These are phyloP conservation scores for Asterionellopsis glacialis DNA, from an alignment of 108 stramenopile genomes.

Conservation along the genomic window DNA sequence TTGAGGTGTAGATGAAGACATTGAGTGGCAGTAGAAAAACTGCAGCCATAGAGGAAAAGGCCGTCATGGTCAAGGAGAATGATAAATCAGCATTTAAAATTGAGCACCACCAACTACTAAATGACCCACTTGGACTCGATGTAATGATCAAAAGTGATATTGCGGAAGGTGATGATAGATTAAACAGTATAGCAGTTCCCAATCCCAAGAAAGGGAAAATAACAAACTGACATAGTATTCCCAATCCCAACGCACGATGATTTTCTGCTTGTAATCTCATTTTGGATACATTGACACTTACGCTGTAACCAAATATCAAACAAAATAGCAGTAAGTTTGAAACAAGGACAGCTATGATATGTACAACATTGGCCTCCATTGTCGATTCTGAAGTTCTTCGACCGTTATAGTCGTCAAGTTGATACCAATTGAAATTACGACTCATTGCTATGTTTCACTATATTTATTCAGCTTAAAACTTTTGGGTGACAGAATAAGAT, in stretches of 20 bases:
- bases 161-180: slow-evolving; percentile 16
- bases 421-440: too few species aligned
- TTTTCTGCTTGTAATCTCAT: background rate
- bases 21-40: background rate
- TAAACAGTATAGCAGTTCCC: slow-evolving; percentile 15
- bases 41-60: background rate
- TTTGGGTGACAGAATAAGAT: too few species aligned
- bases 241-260: background rate
- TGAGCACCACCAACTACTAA: slow-evolving; percentile 36
- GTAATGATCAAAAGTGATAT: slow-evolving; percentile 38
- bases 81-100: slow-evolving; percentile 22
- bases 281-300: background rate
- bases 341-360: too few species aligned
- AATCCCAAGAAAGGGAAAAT: slow-evolving; percentile 43
- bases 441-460: too few species aligned
- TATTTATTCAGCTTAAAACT: too few species aligned
- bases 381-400: too few species aligned
- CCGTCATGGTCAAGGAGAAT: slow-evolving; percentile 20
- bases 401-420: too few species aligned
- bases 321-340: background rate
- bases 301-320: background rate
- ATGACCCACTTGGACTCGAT: slow-evolving; percentile 37
- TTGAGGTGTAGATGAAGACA: slow-evolving; percentile 2
- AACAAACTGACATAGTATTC: slow-evolving; percentile 18
- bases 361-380: too few species aligned